These are phyloP conservation scores for Haplographium delicatum DNA, from an alignment of 495 filamentous ascomycete species.

Conservation along the genomic window DNA sequence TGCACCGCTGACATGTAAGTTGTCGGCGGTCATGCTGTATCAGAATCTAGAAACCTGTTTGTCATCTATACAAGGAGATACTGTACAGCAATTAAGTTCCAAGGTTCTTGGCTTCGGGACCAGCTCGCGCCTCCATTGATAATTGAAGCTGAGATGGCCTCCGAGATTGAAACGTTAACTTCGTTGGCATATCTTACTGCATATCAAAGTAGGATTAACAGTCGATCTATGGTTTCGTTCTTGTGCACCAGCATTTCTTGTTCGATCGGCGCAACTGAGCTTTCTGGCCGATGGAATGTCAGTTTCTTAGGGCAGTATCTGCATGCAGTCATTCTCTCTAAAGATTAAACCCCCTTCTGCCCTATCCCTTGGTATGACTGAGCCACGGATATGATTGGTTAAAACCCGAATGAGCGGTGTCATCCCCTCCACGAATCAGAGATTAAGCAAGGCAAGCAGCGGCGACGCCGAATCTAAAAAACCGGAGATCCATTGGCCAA, in stretches of 20 bases:
- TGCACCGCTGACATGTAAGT: too few relatives aligned
- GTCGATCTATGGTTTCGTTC: background rate
- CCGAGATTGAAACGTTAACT: constrained; percentile 1
- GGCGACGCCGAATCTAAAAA: constrained; percentile 11
- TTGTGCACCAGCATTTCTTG: background rate
- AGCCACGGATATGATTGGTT: too few relatives aligned
- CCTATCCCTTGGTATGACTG: constrained; percentile 1
- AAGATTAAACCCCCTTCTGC: constrained; percentile 6
- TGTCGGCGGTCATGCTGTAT: too few relatives aligned
- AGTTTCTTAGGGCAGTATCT: too few relatives aligned
- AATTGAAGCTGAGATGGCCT: constrained; percentile 13
- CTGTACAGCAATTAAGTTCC: too few relatives aligned
- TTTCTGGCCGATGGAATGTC: background rate
- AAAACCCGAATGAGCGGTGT: constrained; percentile 14
- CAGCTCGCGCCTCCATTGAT: background rate
- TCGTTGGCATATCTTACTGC: constrained; percentile 7
- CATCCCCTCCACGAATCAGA: background rate
- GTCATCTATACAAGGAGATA: too few relatives aligned
- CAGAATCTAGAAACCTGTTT: too few relatives aligned
- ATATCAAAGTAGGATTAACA: background rate
- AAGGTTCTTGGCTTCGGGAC: too few relatives aligned
- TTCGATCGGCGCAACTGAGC: constrained; percentile 4
- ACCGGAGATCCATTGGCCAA: background rate
- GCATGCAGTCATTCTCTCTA: constrained; percentile 13
- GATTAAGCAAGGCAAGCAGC: background rate